These are phyloP conservation scores for Xanthoconium stramineum DNA, from an alignment of 768 basidiomycete genomes.

Conservation along the genomic window DNA sequence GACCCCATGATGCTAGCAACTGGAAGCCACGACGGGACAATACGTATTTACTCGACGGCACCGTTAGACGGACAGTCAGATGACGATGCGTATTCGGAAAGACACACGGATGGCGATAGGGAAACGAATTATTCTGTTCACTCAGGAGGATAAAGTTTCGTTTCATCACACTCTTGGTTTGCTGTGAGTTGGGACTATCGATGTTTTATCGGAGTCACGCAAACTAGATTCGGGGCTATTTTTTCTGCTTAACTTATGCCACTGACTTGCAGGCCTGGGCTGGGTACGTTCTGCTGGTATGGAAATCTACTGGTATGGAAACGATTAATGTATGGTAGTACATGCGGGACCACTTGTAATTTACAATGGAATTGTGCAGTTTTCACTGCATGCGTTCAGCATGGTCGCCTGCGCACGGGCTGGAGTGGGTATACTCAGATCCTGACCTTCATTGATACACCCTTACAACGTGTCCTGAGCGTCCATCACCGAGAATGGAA, in stretches of 20 bases:
- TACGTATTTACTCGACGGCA: constrained; percentile 67
- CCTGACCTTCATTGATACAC: neutral
- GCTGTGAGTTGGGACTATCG: neutral
- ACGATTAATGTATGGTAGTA: constrained; percentile 27
- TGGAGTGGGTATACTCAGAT: neutral
- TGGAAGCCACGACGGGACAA: constrained; percentile 72
- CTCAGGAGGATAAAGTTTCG: constrained; percentile 23
- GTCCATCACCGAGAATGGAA: constrained; percentile 10
- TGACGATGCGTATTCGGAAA: constrained; percentile 23
- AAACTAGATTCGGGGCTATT: neutral
- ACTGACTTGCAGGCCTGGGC: constrained; percentile 10
- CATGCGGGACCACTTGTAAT: constrained; percentile 19
- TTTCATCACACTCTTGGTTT: neutral
- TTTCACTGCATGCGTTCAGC: constrained; percentile 1
- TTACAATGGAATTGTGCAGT: constrained; percentile 17
- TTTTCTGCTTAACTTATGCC: constrained; percentile 22
- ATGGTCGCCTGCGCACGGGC: neutral
- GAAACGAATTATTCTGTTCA: constrained; percentile 25
- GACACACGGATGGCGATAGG: constrained; percentile 23
- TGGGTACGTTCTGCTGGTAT: constrained; percentile 22
- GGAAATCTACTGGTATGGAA: constrained; percentile 22
- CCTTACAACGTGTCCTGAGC: constrained; percentile 18
- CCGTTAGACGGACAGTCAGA: constrained; percentile 23
- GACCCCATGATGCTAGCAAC: constrained; percentile 58
- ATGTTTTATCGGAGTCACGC: constrained; percentile 14